Percentiles rank a stretch among this genome's conserved stretches.
Evolutionary conservation across 2,329 filamentous ascomycete genomes (phyloP).

Genomic region (Verticillium tricorpus): DNA sequence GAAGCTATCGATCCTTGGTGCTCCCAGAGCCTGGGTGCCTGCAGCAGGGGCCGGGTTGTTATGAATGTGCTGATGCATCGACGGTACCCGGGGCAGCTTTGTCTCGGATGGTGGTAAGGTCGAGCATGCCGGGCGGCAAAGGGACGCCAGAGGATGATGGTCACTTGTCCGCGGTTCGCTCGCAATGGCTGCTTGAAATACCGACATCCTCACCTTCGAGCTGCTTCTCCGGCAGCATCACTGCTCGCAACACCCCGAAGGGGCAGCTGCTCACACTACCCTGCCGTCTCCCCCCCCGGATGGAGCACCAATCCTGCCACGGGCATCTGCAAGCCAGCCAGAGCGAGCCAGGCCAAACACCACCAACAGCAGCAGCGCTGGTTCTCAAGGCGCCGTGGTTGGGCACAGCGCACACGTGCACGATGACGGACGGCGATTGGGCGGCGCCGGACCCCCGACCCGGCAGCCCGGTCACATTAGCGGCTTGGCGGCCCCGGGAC

Average conservation of each 20-base stretch:
- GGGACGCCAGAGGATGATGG: too few relatives aligned
- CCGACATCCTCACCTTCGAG: too few relatives aligned
- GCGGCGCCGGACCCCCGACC: neutral
- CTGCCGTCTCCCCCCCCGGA: neutral
- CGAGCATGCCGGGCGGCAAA: too few relatives aligned
- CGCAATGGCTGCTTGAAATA: too few relatives aligned
- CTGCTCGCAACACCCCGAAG: neutral
- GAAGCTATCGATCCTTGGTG: neutral
- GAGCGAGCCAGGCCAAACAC: neutral
- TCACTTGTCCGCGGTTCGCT: too few relatives aligned
- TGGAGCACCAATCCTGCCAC: neutral
- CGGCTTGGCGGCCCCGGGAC: neutral
- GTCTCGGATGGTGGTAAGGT: too few relatives aligned
- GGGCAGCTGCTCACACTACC: constrained; percentile 1
- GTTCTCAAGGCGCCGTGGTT: too few relatives aligned
- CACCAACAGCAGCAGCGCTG: too few relatives aligned
- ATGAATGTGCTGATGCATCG: too few relatives aligned
- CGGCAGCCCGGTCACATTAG: neutral
- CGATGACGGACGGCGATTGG: neutral
- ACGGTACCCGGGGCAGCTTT: too few relatives aligned
- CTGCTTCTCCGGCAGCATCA: too few relatives aligned
- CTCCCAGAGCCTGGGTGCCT: neutral
- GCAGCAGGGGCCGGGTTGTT: too few relatives aligned
- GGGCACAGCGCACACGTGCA: neutral
- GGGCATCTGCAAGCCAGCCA: neutral